These are phyloP conservation scores for Oxytropis ochrocephala DNA, from an alignment of 306 rosid species.

Conservation along the genomic window DNA sequence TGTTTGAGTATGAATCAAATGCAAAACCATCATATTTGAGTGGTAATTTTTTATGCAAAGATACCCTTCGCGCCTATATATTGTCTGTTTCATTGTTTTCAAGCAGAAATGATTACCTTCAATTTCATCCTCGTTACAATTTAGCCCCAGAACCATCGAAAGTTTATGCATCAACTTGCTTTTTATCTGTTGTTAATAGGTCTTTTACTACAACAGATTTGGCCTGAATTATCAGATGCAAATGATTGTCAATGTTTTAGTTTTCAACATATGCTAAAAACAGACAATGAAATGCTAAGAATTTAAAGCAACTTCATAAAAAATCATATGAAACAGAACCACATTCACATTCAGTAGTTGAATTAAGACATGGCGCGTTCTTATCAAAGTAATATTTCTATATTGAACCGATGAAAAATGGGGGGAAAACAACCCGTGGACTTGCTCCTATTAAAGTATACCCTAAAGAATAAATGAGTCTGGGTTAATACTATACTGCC, in stretches of 20 bases:
- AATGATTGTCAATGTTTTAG: not conserved
- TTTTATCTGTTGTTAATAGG: not conserved
- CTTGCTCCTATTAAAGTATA: not conserved
- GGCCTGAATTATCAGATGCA: not conserved
- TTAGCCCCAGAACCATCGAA: not conserved
- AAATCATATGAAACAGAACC: not conserved
- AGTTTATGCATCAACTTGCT: not conserved
- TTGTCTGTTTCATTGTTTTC: not conserved
- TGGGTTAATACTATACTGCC: not conserved
- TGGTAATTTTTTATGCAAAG: not conserved
- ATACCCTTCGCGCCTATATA: not conserved
- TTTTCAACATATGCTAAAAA: not conserved
- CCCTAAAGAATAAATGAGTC: not conserved
- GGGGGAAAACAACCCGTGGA: not conserved
- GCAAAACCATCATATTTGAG: not conserved
- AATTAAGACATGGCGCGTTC: not conserved
- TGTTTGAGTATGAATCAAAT: not conserved
- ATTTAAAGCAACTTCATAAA: not conserved
- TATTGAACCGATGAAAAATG: not conserved
- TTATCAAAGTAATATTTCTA: not conserved
- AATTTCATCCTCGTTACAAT: not conserved
- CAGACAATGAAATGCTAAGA: not conserved
- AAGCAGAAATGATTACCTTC: not conserved
- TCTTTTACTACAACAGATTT: not conserved
- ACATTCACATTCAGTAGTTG: not conserved